Evolutionary conservation across 1,139 yeast genomes (phyloP), one percentile per base, ranked within the genome.

Genomic region (Hyphopichia wangnamkhiaoensis): DNA sequence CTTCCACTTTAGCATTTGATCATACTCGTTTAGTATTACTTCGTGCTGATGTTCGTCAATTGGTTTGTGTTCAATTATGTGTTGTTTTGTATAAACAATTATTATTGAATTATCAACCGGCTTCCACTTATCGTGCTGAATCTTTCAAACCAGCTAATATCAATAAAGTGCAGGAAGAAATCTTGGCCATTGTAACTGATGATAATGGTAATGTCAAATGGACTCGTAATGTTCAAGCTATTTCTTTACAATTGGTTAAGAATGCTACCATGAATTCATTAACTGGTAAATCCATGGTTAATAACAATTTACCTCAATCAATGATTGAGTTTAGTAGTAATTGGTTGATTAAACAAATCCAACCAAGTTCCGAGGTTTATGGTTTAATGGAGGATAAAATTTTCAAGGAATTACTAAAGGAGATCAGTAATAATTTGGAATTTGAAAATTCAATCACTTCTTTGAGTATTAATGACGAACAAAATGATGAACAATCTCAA

Each of bases 151-250:
- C 61, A 10, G 61, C 55, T 14, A 61, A 61, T 40, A 54, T 70
- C 36, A 52, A 57, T 37, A 62, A 63, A 38, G 63, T 72, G 24
- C 75, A 71, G 48, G 74, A 68, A 45, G 94, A 87, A 52, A 78
- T 89, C 32, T 65, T 86, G 45, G 86, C 93, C 21, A 86, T 89
- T 39, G 89, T 88, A 17, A 80, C 90, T 37, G 95, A 88, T 63
- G 87, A 84, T 43, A 84, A 82, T 54, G 96, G 96, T 3, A 87
- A 85, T 57, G 80, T 87, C 46, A 86, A 89, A 65, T 89, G 96
- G 96, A 88, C 96, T 1, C 80, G 88, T 55, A 88, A 89, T 58
- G 79, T 88, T 27, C 76, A 81, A 46, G 73, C 85, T 21, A 78
- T 89, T 46, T 79, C 93, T 5, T 73, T 89, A 43, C 95, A 88